phyloP scores from a whole-genome alignment of 805 yeast species.

The Kluyveromyces aestuarii region DNA sequence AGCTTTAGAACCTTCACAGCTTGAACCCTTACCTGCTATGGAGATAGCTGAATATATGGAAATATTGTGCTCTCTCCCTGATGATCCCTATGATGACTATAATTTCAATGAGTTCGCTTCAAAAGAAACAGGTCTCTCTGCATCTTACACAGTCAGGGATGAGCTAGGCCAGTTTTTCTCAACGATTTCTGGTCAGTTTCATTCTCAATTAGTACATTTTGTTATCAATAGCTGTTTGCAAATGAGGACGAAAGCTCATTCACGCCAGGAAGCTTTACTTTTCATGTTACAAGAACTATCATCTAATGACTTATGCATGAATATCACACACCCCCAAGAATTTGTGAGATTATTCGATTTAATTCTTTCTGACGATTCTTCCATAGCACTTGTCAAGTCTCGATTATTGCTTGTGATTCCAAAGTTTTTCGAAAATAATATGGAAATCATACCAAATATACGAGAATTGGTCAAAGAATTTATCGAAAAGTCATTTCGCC shows the following conservation, averaged over 20 bases:
- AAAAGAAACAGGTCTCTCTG: slow-evolving; percentile 60
- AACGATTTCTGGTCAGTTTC: slow-evolving; percentile 33
- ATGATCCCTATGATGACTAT: slow-evolving; percentile 39
- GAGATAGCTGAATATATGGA: neutral
- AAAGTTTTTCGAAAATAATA: slow-evolving; percentile 45
- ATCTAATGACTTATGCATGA: slow-evolving; percentile 10
- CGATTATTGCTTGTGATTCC: slow-evolving; percentile 49
- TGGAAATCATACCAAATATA: slow-evolving; percentile 25
- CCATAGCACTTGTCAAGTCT: slow-evolving; percentile 34
- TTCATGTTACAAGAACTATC: slow-evolving; percentile 16
- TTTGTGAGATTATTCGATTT: neutral
- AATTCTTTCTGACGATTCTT: neutral
- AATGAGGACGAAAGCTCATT: neutral
- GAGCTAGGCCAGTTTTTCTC: slow-evolving; percentile 48
- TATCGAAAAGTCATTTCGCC: slow-evolving; percentile 14
- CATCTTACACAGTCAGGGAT: slow-evolving; percentile 49
- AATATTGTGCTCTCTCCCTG: slow-evolving; percentile 34
- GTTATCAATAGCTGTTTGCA: slow-evolving; percentile 4
- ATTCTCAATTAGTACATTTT: slow-evolving; percentile 3
- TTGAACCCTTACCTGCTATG: neutral
- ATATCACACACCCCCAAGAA: neutral
- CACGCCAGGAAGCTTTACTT: slow-evolving; percentile 15
- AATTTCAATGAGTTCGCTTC: slow-evolving; percentile 68
- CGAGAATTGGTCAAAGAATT: slow-evolving; percentile 25
- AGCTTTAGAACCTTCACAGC: slow-evolving; percentile 2